Conservation (phyloP, 768 basidiomycete species). For the Dacryopinax spathularia region DNA sequence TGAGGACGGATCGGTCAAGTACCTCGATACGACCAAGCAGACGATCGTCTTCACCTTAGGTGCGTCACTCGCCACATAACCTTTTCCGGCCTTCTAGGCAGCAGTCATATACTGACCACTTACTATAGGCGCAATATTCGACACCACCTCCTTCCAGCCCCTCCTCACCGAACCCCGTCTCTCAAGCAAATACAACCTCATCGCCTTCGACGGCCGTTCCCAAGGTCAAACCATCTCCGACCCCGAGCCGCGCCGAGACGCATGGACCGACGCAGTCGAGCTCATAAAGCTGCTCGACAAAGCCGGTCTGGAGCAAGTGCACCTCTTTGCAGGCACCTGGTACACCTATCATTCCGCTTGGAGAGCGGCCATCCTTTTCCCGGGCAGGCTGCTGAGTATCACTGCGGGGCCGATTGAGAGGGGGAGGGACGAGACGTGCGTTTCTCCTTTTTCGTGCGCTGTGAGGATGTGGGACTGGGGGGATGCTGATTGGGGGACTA, state of each 20-base stretch:
- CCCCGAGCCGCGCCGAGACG: neutral
- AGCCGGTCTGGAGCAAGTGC: neutral
- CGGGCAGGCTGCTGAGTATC: neutral
- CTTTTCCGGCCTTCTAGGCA: too few species aligned
- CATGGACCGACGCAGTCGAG: neutral
- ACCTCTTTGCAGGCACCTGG: neutral
- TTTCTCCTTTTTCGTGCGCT: neutral
- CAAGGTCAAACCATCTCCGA: constrained; percentile 7
- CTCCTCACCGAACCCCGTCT: constrained; percentile 14
- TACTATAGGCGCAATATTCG: neutral
- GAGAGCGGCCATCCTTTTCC: neutral
- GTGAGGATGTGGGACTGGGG: neutral
- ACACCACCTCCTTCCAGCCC: neutral
- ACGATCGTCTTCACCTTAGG: neutral
- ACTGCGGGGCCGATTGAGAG: neutral
- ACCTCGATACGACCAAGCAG: neutral
- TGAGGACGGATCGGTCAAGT: neutral
- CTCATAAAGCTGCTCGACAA: neutral
- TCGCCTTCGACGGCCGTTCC: constrained; percentile 11
- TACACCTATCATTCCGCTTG: neutral
- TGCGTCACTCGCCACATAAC: neutral
- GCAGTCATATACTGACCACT: too few species aligned
- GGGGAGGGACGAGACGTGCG: neutral
- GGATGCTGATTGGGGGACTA: neutral
- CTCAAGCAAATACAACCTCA: constrained; percentile 12